Base-by-base conservation (phyloP, 169 alveolate genomes). In the Plasmodium falciparum region DNA sequence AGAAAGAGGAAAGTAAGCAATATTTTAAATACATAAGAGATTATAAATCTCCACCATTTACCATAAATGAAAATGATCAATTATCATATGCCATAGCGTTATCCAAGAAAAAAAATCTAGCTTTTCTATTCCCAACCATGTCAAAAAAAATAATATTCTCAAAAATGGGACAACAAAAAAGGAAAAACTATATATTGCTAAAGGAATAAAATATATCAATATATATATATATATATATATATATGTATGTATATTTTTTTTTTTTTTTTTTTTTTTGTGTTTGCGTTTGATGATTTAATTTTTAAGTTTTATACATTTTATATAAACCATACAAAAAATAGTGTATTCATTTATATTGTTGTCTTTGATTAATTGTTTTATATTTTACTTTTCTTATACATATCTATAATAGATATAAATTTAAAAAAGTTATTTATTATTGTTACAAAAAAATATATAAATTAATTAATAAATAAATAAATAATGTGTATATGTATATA, bases 111-210 rank as follows among this genome's bases (percentile, higher is more conserved):
- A 39, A 39, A 5, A 78, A 65, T 12, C 54, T 78, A 61, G 89
- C 89, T 24, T 78, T 65, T 70, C 49, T 78, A 58, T 66, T 78
- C 26, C 89, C 89, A 17, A 78, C 74, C 13, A 3, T 78, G 15
- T 78, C 89, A 9, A 52, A 71, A 58, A 78, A 78, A 78, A 50
- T 78, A 49, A 78, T 78, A 50, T 78, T 78, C n/a, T 78, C 89
- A 22, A 78, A 78, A 78, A 78, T 76, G 33, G 89, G 89, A 3
- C 89, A 78, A 15, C 89, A 78, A 7, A 78, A 78, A 45, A 78
- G 89, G 61, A 78, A 78, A 65, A 78, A 78, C 33, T 78, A 29
- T 26, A 78, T 78, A 26, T n/a, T 78, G 58, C 13, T 78, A 59
- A 67, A 58, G 61, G 80, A 78, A 56, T 71, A 39, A 67, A n/a